Base-by-base conservation (phyloP, 2,329 filamentous ascomycete genomes). In the Trichoderma pleuroti region DNA sequence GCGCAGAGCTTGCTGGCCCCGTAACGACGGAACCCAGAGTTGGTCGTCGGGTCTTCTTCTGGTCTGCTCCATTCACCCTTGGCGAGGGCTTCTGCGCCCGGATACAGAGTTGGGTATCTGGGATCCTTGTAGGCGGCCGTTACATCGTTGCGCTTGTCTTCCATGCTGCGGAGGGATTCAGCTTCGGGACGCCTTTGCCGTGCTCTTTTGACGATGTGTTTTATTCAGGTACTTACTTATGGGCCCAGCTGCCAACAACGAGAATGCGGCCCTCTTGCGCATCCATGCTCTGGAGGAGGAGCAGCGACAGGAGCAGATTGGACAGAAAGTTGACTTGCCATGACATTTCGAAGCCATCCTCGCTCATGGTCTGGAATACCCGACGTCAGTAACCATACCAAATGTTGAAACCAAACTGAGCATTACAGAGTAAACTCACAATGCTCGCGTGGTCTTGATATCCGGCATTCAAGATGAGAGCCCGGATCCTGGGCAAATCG, bases 1-100 rank as follows among this genome's bases (percentile, higher is more conserved):
- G 72, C 74, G 72, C 77, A 82, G 9, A 82, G 76, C 71, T 82
- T 83, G 42, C 78, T 76, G n/a, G 80, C 81, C 10, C 80, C 81
- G 64, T 83, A 82, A 32, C 81, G 77, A 24, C 80, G 76, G 68
- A 73, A 77, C 11, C 80, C 81, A 36, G 75, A 72, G 5, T 76
- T 72, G 10, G 71, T 68, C 0, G 73, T 72, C 2, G 76, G 56
- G 49, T 79, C 79, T 36, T 79, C 78, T 34, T 74, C 64, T 9
- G 77, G 76, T 5, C 76, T 75, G 71, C 78, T 80, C 79, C 80
- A 81, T 46, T 70, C 75, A 4, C 80, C 79, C 70, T 77, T 78
- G 67, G 80, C 79, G 2, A 81, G 76, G 12, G 73, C 74, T 18
- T 79, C 77, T 21, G 74, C 70, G 11, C 78, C 75, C n/a, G 76